Conservation (phyloP, 148 eudicot genomes). For the Rhododendron henanense region DNA sequence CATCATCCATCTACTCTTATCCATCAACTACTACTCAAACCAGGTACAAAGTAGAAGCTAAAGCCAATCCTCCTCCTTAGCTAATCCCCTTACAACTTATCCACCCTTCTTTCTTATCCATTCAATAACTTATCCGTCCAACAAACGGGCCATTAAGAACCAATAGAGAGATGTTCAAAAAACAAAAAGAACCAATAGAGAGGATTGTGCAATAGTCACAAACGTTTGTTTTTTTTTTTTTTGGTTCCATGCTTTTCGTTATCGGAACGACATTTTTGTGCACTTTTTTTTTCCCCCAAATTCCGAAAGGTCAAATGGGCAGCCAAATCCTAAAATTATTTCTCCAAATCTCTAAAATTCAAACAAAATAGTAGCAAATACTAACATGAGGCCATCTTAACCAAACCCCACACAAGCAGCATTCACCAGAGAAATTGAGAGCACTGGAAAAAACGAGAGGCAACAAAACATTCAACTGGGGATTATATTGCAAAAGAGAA, state of each 20-base stretch:
- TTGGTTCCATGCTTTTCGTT: background rate
- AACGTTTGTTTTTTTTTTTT: no score
- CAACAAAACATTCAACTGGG: background rate
- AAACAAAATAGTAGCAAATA: background rate
- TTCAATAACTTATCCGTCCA: no score
- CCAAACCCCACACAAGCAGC: background rate
- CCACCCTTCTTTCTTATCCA: no score
- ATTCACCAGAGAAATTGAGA: background rate
- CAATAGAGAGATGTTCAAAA: background rate
- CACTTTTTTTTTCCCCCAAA: background rate
- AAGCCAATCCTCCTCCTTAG: no score
- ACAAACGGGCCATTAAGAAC: no score
- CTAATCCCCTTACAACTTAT: no score
- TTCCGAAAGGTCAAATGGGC: background rate
- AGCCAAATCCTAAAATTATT: background rate
- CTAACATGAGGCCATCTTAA: background rate
- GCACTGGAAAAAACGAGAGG: background rate
- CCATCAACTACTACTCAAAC: no score
- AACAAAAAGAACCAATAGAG: background rate
- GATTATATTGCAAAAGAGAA: slow-evolving; percentile 3
- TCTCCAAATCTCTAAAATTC: background rate
- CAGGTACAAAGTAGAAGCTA: no score
- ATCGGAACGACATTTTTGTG: background rate
- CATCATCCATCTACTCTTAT: no score
- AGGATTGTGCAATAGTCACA: background rate